These are phyloP conservation scores for Picea sitchensis DNA, from an alignment of 75 land plant genomes.

Conservation along the genomic window DNA sequence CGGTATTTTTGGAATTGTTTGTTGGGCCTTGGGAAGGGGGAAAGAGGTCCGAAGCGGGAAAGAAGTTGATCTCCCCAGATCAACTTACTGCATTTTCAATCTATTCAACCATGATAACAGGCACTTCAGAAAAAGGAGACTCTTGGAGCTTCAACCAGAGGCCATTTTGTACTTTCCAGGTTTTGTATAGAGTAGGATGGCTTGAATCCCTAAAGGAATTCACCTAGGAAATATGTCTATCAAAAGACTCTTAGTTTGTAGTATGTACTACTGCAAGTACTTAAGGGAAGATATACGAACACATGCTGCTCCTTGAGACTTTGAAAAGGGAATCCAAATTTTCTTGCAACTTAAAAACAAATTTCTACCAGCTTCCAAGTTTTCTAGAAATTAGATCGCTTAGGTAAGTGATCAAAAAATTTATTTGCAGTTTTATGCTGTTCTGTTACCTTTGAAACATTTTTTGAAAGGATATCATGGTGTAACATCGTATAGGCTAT, in stretches of 20 bases:
- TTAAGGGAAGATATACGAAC: neutral
- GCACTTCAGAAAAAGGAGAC: neutral
- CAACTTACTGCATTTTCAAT: neutral
- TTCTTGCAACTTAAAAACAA: neutral
- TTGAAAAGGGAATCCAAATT: neutral
- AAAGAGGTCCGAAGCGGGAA: neutral
- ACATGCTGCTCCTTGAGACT: neutral
- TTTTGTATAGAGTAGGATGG: neutral
- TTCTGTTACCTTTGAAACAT: neutral
- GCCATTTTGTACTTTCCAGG: neutral
- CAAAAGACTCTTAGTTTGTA: neutral
- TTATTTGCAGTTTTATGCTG: neutral
- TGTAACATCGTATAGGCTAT: neutral
- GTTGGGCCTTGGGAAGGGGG: neutral
- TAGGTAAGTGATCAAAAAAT: neutral
- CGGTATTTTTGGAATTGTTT: conserved; percentile 4
- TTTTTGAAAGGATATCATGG: neutral
- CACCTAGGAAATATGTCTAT: neutral
- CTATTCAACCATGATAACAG: neutral
- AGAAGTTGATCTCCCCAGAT: neutral
- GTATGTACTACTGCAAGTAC: neutral
- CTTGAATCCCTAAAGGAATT: neutral
- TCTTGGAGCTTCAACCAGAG: neutral
- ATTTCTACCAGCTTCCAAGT: neutral
- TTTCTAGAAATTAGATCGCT: neutral